Evolutionary conservation across 2,329 filamentous ascomycete species (phyloP).

Genomic region (Myotisia sp.): DNA sequence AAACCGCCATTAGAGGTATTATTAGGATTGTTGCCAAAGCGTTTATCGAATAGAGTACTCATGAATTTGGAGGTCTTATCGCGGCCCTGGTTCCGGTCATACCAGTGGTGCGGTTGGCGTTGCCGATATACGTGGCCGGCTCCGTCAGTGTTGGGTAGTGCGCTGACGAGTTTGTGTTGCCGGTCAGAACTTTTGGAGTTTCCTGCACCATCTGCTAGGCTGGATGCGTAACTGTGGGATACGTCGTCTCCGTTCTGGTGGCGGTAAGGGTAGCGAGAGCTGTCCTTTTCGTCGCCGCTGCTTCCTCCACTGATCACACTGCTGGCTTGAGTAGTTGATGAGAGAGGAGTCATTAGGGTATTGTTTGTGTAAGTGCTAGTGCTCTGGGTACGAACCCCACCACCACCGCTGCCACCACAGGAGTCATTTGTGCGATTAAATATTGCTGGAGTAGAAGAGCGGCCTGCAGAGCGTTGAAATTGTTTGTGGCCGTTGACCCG

Average conservation of each 20-base stretch:
- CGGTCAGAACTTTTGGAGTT: neutral
- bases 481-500: neutral
- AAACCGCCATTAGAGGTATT: neutral
- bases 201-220: neutral
- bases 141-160: slow-evolving; percentile 1
- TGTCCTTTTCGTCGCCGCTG: slow-evolving; percentile 26
- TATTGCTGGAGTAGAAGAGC: slow-evolving; percentile 21
- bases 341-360: slow-evolving; percentile 27
- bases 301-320: slow-evolving; percentile 29
- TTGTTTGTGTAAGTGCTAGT: slow-evolving; percentile 29
- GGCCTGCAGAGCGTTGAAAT: slow-evolving; percentile 21
- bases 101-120: slow-evolving; percentile 1
- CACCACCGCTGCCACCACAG: slow-evolving; percentile 14
- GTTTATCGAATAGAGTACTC: slow-evolving; percentile 11
- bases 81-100: neutral
- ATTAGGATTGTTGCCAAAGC: slow-evolving; percentile 7
- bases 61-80: slow-evolving; percentile 7
- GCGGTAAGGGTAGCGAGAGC: slow-evolving; percentile 13
- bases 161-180: too few species aligned
- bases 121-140: too few species aligned
- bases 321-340: slow-evolving; percentile 32
- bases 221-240: slow-evolving; percentile 1
- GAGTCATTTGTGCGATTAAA: slow-evolving; percentile 24
- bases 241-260: neutral
- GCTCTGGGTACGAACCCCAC: slow-evolving; percentile 23